Base-by-base conservation (phyloP, 2,329 filamentous ascomycete genomes). In the Ramichloridium luteum region DNA sequence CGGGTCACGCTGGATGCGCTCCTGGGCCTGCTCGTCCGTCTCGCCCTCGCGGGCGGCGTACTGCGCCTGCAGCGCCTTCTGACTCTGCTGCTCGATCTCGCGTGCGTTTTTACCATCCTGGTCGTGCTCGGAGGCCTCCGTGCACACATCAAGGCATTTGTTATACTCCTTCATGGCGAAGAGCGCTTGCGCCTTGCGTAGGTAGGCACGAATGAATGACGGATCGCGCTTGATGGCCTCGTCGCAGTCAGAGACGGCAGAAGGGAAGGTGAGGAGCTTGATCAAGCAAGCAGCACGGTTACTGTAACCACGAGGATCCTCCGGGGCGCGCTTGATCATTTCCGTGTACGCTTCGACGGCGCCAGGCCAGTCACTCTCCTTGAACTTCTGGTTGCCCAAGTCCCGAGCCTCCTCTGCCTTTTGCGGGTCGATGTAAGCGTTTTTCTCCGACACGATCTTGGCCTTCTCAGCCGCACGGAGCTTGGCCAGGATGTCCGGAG, bases 141-240 rank as follows among this genome's bases (percentile, higher is more conserved):
- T 74, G 63, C 86, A 93, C 5, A 79, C 80, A 54, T 98, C 90
- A 36, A 96, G 67, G 54, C 82, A 92, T 58, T 86, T 88, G 59
- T 79, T 93, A 68, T 93, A 96, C 60, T 98, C 88, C 59, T 90
- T 83, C 90, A 98, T 98, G 49, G 85, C 85, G 47, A 90, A 85
- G 59, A 88, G 83, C 25, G 85, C 84, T 63, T 96, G 86, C 0
- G 86, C 86, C 68, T 94, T 96, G 56, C 90, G 80, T 49, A 98
- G 80, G 60, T 96, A 96, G 5, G 90, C 90, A 35, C 88, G 77
- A 61, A 96, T 88, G 60, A 98, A 98, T 53, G 78, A 80, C 36
- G 80, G 71, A 50, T 98, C 90, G 48, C 78, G 80, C 70, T 84
- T 80, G 64, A 93, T 92, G 27, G 90, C 90, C 45, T 73, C 66